Evolutionary conservation across 805 yeast genomes (phyloP).

Genomic region (Barnettozyma vustinii): DNA sequence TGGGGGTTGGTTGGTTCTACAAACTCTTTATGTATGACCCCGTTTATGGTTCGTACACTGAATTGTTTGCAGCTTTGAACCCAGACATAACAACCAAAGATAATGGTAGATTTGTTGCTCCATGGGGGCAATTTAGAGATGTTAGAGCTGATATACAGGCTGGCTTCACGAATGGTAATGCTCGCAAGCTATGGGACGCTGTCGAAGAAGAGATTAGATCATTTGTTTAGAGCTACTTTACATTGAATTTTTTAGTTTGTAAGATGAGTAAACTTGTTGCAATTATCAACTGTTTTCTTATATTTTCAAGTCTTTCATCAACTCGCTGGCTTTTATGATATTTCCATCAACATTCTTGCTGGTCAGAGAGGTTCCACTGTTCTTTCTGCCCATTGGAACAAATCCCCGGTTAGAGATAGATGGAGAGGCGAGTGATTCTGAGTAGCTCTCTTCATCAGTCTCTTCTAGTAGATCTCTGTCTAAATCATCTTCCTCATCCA

Average conservation of each 20-base stretch:
- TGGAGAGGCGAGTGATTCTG: not conserved
- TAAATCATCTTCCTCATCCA: slow-evolving; percentile 23
- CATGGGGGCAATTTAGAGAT: slow-evolving; percentile 37
- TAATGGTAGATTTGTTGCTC: slow-evolving; percentile 33
- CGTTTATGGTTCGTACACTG: slow-evolving; percentile 40
- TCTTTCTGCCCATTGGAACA: slow-evolving; percentile 11
- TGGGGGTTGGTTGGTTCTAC: not conserved
- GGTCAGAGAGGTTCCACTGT: slow-evolving; percentile 16
- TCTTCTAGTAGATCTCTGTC: slow-evolving; percentile 26
- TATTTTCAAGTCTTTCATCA: slow-evolving; percentile 16
- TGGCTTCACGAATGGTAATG: slow-evolving; percentile 29
- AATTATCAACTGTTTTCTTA: not conserved
- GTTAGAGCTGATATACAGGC: slow-evolving; percentile 32
- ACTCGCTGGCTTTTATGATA: slow-evolving; percentile 23
- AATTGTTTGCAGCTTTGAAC: slow-evolving; percentile 36
- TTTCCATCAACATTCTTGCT: slow-evolving; percentile 15
- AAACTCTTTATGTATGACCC: not conserved
- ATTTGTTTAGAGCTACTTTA: not conserved
- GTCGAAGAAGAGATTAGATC: slow-evolving; percentile 25
- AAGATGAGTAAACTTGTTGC: not conserved
- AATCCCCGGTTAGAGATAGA: slow-evolving; percentile 4
- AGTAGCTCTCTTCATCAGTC: slow-evolving; percentile 14
- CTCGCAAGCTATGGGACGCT: slow-evolving; percentile 30
- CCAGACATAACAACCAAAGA: slow-evolving; percentile 32
- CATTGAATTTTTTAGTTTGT: not conserved